phyloP scores from a whole-genome alignment of 2,329 filamentous ascomycete species.

The Alternaria hordeiaustralica region DNA sequence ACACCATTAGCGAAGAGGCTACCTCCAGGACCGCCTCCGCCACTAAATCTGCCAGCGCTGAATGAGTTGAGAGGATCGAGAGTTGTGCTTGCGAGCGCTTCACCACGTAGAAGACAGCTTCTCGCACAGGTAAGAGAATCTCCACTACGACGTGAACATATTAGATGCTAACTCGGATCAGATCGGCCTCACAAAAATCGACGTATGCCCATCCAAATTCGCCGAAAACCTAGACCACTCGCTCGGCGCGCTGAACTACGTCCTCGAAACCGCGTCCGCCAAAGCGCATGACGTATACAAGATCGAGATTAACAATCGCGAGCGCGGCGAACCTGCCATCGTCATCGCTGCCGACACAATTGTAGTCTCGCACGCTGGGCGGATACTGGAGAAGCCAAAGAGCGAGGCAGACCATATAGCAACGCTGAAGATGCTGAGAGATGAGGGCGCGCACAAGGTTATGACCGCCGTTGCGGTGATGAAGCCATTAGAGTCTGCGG shows the following conservation, averaged over 20 bases:
- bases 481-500: slow-evolving; percentile 78
- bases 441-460: slow-evolving; percentile 79
- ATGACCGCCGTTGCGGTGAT: slow-evolving; percentile 87
- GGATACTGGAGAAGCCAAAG: slow-evolving; percentile 89
- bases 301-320: slow-evolving; percentile 62
- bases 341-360: slow-evolving; percentile 92
- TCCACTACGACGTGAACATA: background rate
- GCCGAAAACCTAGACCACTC: slow-evolving; percentile 92
- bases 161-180: slow-evolving; percentile 44
- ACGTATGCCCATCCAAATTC: slow-evolving; percentile 81
- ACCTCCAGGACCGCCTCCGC: slow-evolving; percentile 58
- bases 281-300: slow-evolving; percentile 81
- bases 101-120: slow-evolving; percentile 82
- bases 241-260: slow-evolving; percentile 87
- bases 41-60: slow-evolving; percentile 81
- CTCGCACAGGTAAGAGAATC: slow-evolving; percentile 68
- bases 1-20: slow-evolving; percentile 20
- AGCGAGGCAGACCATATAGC: slow-evolving; percentile 79
- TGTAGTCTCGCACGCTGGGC: slow-evolving; percentile 76
- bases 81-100: slow-evolving; percentile 88
- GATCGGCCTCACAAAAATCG: slow-evolving; percentile 81
- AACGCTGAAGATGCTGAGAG: slow-evolving; percentile 83
- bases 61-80: slow-evolving; percentile 77
- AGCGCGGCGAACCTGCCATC: slow-evolving; percentile 74
- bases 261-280: slow-evolving; percentile 80